A percentile compares a stretch with the other conserved stretches of the same genome.
Evolutionary conservation across 169 alveolate genomes (phyloP).

Genomic region (Plasmodium vivax): DNA sequence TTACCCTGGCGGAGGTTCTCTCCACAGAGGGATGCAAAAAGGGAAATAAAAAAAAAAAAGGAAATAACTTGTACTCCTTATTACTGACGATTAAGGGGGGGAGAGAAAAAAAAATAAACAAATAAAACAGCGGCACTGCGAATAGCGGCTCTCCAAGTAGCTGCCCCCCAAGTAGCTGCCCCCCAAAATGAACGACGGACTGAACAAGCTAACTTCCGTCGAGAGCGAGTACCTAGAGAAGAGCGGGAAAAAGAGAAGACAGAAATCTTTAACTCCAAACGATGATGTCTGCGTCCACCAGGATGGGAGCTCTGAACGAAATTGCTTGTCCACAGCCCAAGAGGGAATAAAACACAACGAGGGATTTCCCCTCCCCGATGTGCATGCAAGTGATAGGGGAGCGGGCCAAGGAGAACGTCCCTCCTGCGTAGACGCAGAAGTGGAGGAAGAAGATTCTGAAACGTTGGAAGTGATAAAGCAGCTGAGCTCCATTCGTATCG

Average conservation of each 20-base stretch:
- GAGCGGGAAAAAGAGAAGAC: conserved; percentile 67
- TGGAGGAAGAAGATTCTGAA: conserved; percentile 25
- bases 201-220: conserved; percentile 50
- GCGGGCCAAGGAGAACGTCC: neutral
- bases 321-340: neutral
- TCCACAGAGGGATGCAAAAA: neutral
- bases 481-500: conserved; percentile 45
- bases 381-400: neutral
- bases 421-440: neutral
- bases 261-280: neutral
- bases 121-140: neutral
- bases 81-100: neutral
- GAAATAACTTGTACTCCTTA: neutral
- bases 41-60: neutral
- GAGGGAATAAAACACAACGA: neutral
- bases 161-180: neutral
- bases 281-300: neutral
- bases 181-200: conserved; percentile 14
- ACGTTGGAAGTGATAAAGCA: conserved; percentile 41
- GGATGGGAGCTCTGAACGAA: neutral
- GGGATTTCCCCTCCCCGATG: neutral
- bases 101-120: neutral
- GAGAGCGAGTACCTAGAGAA: conserved; percentile 53
- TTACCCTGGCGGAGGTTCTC: neutral
- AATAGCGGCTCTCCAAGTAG: neutral